Evolutionary conservation across 2,329 filamentous ascomycete genomes (phyloP), one percentile per base, ranked within the genome.

Genomic region (Hymenoscyphus repandus): DNA sequence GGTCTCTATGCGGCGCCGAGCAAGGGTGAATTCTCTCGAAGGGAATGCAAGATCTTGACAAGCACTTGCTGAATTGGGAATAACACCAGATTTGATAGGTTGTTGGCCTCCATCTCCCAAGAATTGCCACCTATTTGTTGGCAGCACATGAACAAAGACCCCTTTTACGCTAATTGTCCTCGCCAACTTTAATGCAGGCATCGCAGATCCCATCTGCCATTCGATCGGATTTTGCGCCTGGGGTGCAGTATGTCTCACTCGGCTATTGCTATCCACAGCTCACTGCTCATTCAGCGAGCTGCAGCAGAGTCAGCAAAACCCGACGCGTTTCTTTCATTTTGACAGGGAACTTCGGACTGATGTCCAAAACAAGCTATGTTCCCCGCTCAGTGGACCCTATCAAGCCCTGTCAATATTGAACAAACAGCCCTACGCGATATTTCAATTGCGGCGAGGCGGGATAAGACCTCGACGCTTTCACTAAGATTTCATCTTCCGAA

Each of bases 311-410:
- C 36, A 47, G 45, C 22, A 11, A 40, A 40, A 5, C 17, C 15
- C 36, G 36, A 39, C 36, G 6, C 36, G 15, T 39, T 37, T 39
- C 12, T 31, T 32, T 1, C 10, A n/a, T 7, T 27, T 38, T 37
- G n/a, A 46, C 32, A 33, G 15, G 38, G n/a, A 20, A 20, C n/a
- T 5, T 40, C 13, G 13, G n/a, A 40, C 30, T 13, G 30, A 12
- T 43, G 22, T 15, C 20, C 43, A 15, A 15, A 17, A 34, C 36
- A n/a, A 5, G n/a, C n/a, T n/a, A n/a, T n/a, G n/a, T n/a, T n/a
- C n/a, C n/a, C n/a, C n/a, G n/a, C n/a, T n/a, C n/a, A n/a, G n/a
- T 43, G 40, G 18, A 9, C 20, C 45, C 45, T 47, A 47, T 47
- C 30, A 33, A 41, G 36, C 45, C 36, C 45, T 40, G 45, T 32